Conservation (phyloP, 352 stramenopile genomes). For the Pythium coloratum region DNA sequence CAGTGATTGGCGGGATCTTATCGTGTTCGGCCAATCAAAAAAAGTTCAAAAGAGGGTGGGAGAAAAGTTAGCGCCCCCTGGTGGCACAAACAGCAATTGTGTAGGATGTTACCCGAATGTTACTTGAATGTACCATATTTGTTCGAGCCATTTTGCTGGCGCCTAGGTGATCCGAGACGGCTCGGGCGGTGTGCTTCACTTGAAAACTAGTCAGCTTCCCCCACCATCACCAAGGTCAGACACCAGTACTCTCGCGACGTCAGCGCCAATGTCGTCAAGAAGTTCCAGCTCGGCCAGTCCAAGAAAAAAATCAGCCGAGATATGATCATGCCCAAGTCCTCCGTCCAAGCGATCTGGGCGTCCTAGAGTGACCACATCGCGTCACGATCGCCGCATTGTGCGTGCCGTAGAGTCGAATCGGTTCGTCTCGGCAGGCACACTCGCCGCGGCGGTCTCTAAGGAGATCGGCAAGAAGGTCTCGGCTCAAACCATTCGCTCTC, state of each 20-base stretch:
- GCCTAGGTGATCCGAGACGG: not conserved
- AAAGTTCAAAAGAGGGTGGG: constrained; percentile 1
- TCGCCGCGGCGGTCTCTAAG: not conserved
- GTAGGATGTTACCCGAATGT: not conserved
- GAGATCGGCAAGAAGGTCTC: not conserved
- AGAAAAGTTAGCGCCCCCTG: not conserved
- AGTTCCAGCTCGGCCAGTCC: not conserved
- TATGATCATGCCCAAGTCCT: not conserved
- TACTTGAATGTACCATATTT: not conserved
- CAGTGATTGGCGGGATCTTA: constrained; percentile 3
- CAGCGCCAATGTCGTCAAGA: not conserved
- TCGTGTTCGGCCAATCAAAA: not conserved
- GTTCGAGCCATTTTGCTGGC: not conserved
- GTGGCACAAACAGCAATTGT: not conserved
- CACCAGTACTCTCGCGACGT: not conserved
- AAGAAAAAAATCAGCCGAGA: not conserved
- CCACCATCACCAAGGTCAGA: not conserved
- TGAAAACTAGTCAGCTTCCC: not conserved
- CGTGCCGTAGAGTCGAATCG: not conserved
- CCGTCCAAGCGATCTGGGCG: not conserved
- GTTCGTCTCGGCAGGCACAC: not conserved
- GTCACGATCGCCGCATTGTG: not conserved
- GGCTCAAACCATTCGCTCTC: not conserved
- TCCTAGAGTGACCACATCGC: not conserved
- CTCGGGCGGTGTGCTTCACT: not conserved